Conservation (phyloP, 1,139 yeast species). For the Lodderomyces theae region DNA sequence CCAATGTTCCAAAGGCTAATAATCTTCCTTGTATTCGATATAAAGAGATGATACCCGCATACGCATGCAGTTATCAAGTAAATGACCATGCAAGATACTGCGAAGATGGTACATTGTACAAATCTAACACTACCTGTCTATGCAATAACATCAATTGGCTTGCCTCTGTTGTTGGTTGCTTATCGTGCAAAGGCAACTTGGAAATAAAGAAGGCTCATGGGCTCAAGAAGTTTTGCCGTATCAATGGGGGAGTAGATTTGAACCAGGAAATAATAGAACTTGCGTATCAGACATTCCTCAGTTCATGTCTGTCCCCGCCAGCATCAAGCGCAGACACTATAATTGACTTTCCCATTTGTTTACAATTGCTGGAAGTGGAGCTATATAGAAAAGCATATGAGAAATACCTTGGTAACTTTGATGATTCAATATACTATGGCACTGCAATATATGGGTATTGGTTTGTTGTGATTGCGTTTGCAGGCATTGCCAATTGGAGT, state of each 20-base stretch:
- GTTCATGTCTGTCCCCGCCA: neutral
- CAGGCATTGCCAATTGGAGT: constrained; percentile 44
- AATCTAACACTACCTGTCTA: constrained; percentile 11
- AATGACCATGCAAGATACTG: constrained; percentile 17
- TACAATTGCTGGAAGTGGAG: constrained; percentile 1
- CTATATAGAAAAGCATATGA: constrained; percentile 7
- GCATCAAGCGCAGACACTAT: constrained; percentile 20
- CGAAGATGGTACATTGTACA: constrained; percentile 7
- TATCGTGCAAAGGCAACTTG: constrained; percentile 7
- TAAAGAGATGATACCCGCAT: constrained; percentile 8
- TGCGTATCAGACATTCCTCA: neutral
- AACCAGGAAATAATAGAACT: neutral
- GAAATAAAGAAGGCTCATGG: constrained; percentile 6
- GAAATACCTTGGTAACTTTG: constrained; percentile 27
- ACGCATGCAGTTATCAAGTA: constrained; percentile 19
- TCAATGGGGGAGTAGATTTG: constrained; percentile 9
- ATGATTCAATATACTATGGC: constrained; percentile 46
- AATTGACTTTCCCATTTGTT: constrained; percentile 5
- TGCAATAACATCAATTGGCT: constrained; percentile 15
- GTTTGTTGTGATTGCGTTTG: constrained; percentile 43
- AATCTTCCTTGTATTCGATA: constrained; percentile 6
- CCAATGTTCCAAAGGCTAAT: constrained; percentile 7
- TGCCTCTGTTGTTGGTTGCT: constrained; percentile 20
- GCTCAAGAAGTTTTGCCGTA: constrained; percentile 14
- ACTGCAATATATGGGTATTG: constrained; percentile 48